Conservation (phyloP, 1,284 basidiomycete species). For the Trametes hirsuta region DNA sequence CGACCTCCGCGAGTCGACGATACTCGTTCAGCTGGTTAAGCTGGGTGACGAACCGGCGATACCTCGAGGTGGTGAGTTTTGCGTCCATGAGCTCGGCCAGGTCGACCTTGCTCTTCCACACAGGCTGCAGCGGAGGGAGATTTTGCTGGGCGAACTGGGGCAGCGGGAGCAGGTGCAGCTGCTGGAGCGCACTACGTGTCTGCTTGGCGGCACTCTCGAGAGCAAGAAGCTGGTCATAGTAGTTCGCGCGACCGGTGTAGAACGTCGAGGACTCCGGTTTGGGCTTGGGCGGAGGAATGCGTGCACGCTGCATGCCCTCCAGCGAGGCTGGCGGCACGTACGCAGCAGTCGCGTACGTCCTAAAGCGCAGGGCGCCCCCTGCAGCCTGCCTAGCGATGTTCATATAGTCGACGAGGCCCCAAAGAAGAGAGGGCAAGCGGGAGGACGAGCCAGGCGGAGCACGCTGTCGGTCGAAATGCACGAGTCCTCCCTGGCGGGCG, state of each 20-base stretch:
- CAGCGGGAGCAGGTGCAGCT: conserved; percentile 75
- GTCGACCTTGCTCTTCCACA: conserved; percentile 71
- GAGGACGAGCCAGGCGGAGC: conserved; percentile 14
- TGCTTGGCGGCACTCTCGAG: conserved; percentile 70
- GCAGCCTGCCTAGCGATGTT: conserved; percentile 24
- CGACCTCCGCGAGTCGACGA: conserved; percentile 66
- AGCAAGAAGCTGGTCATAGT: conserved; percentile 73
- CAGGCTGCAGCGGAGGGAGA: conserved; percentile 59
- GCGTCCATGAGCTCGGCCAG: conserved; percentile 63
- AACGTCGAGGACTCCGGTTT: conserved; percentile 71
- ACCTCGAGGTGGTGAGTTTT: conserved; percentile 72
- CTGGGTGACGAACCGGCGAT: conserved; percentile 66
- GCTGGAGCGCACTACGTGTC: conserved; percentile 63
- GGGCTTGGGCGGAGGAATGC: conserved; percentile 32
- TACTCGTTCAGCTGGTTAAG: conserved; percentile 78
- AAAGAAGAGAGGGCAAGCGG: conserved; percentile 7
- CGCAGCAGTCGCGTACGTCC: conserved; percentile 29
- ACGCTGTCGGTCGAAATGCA: conserved; percentile 20
- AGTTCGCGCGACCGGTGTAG: conserved; percentile 84
- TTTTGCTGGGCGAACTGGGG: conserved; percentile 69
- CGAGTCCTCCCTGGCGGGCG: conserved; percentile 11
- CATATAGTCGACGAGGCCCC: conserved; percentile 17
- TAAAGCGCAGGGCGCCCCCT: conserved; percentile 17
- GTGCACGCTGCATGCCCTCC: conserved; percentile 25
- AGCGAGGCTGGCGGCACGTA: conserved; percentile 41